phyloP scores from a whole-genome alignment of 2,329 filamentous ascomycete genomes.

The Colletotrichum godetiae region DNA sequence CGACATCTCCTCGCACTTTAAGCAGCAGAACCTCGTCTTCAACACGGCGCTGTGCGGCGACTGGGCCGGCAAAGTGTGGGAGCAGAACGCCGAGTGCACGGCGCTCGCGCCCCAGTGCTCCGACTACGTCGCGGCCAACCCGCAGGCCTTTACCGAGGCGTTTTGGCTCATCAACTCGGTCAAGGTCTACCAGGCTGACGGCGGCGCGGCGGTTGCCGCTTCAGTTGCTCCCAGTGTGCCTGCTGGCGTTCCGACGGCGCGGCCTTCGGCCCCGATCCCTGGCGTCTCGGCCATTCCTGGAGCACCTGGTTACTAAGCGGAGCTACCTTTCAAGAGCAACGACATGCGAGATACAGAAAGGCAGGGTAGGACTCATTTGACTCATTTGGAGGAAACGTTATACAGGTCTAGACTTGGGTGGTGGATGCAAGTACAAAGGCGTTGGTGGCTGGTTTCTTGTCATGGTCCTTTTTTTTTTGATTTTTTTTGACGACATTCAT shows the following conservation, averaged over 20 bases:
- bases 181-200: slow-evolving; percentile 66
- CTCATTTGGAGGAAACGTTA: background rate
- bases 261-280: background rate
- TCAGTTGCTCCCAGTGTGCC: background rate
- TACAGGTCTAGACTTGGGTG: slow-evolving; percentile 3
- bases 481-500: slow-evolving; percentile 15
- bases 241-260: background rate
- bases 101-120: slow-evolving; percentile 73
- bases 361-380: too few relatives aligned
- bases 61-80: slow-evolving; percentile 84
- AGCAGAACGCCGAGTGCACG: slow-evolving; percentile 65
- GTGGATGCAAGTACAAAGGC: slow-evolving; percentile 14
- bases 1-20: slow-evolving; percentile 77
- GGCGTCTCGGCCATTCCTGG: background rate
- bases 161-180: slow-evolving; percentile 84
- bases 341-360: background rate
- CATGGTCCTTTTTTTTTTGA: background rate
- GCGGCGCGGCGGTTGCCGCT: background rate
- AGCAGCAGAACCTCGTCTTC: slow-evolving; percentile 79
- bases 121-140: slow-evolving; percentile 78
- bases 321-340: background rate
- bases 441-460: slow-evolving; percentile 23
- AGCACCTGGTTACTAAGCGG: background rate
- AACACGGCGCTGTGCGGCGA: slow-evolving; percentile 89
- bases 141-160: slow-evolving; percentile 75